Evolutionary conservation across 257 asterid genomes (phyloP), one percentile per base, ranked within the genome.

Genomic region (Plectranthus barbatus): DNA sequence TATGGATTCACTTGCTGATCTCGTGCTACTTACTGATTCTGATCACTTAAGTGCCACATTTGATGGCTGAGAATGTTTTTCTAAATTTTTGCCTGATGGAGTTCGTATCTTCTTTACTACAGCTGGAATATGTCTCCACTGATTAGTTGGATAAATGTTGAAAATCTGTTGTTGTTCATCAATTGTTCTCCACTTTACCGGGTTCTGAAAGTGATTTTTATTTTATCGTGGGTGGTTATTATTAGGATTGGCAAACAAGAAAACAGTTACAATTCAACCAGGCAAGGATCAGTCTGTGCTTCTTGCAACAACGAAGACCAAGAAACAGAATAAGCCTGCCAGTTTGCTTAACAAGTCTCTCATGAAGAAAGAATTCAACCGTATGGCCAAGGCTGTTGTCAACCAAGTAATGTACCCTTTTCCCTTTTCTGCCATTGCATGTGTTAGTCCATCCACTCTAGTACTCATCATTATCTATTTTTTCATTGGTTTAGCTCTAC

Each of bases 201-300:
- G 2, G 44, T 2, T 9, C 13, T 6, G 31, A 8, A 19, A n/a
- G 37, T 36, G 24, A 9, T n/a, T 14, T 31, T 2, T 3, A n/a
- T 5, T 39, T 58, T 37, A 9, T 18, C 14, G 9, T 67, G 70
- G 31, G 14, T 6, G 56, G 1, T 70, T 56, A 9, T 45, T 15
- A 12, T 41, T 58, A 89, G 96, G 96, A 1, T 63, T 91, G 78
- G 97, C 99, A n/a, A 92, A 92, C 87, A 92, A 92, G 93, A 92
- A 92, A 47, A 92, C 96, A 0, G 95, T 89, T 51, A 83, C 91
- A 15, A 89, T 92, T 70, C 97, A 92, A 62, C 70, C 90, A 0
- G 95, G 84, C 14, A 92, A 89, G 80, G 97, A 92, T 54, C 94
- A 80, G 53, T 72, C 86, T 0, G 94, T 92, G 68, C 40, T 86